Conservation (phyloP, 352 stramenopile genomes). For the Phytophthora constricta region DNA sequence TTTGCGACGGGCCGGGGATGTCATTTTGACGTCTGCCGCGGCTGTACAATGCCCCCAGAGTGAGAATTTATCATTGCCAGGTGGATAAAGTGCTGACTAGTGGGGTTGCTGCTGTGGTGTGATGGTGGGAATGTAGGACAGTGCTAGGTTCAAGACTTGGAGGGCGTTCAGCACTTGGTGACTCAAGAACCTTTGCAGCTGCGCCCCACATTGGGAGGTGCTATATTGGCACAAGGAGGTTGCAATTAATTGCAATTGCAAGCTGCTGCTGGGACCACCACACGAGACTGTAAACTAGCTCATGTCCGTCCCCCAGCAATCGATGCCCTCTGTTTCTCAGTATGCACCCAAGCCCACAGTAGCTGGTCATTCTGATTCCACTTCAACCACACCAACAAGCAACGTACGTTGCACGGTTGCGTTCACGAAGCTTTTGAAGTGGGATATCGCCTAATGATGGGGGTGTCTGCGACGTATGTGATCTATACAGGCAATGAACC, state of each 20-base stretch:
- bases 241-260: slow-evolving; percentile 12
- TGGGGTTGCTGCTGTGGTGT: slow-evolving; percentile 1
- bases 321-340: slow-evolving; percentile 77
- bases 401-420: slow-evolving; percentile 32
- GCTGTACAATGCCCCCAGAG: background rate
- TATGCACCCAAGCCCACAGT: slow-evolving; percentile 61
- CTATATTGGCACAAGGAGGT: slow-evolving; percentile 1
- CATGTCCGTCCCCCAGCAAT: slow-evolving; percentile 73
- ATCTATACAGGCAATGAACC: slow-evolving; percentile 35
- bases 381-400: slow-evolving; percentile 29
- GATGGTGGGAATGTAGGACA: slow-evolving; percentile 14
- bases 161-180: background rate
- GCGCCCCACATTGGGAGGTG: slow-evolving; percentile 5
- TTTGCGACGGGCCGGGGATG: background rate
- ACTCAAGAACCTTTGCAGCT: background rate
- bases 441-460: slow-evolving; percentile 7
- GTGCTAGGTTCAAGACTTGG: slow-evolving; percentile 10
- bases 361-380: slow-evolving; percentile 46
- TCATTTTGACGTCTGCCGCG: background rate
- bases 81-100: slow-evolving; percentile 16
- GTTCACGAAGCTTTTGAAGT: background rate
- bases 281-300: slow-evolving; percentile 29
- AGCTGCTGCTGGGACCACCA: slow-evolving; percentile 4
- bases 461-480: background rate
- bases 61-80: slow-evolving; percentile 18